Base-by-base conservation (phyloP, 305 asterid species). In the Lippia alba region DNA sequence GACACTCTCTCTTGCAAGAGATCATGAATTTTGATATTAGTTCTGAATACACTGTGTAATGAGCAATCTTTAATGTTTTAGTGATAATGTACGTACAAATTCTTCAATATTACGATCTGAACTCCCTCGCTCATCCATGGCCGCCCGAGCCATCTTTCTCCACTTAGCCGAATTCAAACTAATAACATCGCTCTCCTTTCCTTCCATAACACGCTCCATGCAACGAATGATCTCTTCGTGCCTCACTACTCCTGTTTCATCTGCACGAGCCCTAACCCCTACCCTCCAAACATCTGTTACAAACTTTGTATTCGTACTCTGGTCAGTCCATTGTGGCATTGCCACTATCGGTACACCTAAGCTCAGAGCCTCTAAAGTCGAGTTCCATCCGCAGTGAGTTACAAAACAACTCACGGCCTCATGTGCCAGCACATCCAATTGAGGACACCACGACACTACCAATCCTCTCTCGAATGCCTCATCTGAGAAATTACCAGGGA, bases 281-380 rank as follows among this genome's bases (percentile, higher is more conserved):
- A 34, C 30, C 32, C 49, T 49, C 77, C 77, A 73, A 8, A 65
- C 61, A 46, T 73, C 77, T 32, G 15, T 44, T 8, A 65, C 61
- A 16, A 40, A 65, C 10, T 73, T 73, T 2, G 72, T 32, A n/a
- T 65, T 56, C 8, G 62, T 73, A 17, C 32, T 33, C 30, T 73
- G 77, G 4, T 73, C 77, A 0, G 55, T 57, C 72, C 66, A 57
- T 4, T 56, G 67, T 11, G 77, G 72, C 67, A 73, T 65, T 3
- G 61, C 72, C 15, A 73, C 72, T 70, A 72, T 16, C 2, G 67
- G 67, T 10, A 72, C 70, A 0, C 77, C 72, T 19, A 45, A 4
- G 16, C 72, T 57, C 55, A 40, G 24, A 49, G 77, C 60, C 8
- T 53, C 58, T 3, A 51, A 8, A 0, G 56, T 51, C 0, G 56